These are phyloP conservation scores for Aspergillus hortae DNA, from an alignment of 2,329 filamentous ascomycete genomes.

Conservation along the genomic window DNA sequence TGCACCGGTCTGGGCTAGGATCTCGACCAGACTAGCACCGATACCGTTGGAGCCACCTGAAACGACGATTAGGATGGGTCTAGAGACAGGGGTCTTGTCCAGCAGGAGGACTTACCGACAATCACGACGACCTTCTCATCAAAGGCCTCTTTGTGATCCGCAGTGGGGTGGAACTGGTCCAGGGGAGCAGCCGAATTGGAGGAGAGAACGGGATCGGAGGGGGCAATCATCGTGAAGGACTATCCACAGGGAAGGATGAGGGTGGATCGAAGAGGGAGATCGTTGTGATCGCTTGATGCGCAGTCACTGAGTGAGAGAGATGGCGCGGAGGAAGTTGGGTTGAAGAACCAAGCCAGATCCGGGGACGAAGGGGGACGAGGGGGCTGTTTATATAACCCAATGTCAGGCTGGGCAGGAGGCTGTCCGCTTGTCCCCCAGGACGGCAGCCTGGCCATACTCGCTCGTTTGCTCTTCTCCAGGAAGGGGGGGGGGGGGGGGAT, in stretches of 20 bases:
- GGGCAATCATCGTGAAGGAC: slow-evolving; percentile 15
- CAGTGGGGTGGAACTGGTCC: slow-evolving; percentile 13
- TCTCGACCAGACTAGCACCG: slow-evolving; percentile 39
- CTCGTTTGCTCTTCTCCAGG: not conserved
- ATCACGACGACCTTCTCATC: slow-evolving; percentile 18
- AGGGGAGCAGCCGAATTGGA: slow-evolving; percentile 9
- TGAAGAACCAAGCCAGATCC: not conserved
- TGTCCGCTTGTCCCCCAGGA: not conserved
- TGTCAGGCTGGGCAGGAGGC: not conserved
- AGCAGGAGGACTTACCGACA: slow-evolving; percentile 10
- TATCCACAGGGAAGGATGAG: not conserved
- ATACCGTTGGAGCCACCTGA: slow-evolving; percentile 45
- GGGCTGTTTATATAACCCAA: not conserved
- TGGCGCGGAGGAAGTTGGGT: not conserved
- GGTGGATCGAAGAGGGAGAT: not conserved
- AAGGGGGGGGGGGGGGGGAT: not conserved
- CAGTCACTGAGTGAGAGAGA: not conserved
- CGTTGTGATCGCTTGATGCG: not conserved
- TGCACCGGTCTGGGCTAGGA: slow-evolving; percentile 38
- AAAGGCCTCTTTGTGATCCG: slow-evolving; percentile 12
- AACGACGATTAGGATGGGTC: not conserved
- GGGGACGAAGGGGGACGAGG: not conserved
- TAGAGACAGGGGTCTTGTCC: not conserved
- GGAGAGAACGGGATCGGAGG: slow-evolving; percentile 11
- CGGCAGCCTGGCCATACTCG: not conserved